Percentiles rank a stretch among this genome's conserved stretches.
These are phyloP conservation scores for Suhomyces sp. DNA, from an alignment of 805 yeast species.

Conservation along the genomic window DNA sequence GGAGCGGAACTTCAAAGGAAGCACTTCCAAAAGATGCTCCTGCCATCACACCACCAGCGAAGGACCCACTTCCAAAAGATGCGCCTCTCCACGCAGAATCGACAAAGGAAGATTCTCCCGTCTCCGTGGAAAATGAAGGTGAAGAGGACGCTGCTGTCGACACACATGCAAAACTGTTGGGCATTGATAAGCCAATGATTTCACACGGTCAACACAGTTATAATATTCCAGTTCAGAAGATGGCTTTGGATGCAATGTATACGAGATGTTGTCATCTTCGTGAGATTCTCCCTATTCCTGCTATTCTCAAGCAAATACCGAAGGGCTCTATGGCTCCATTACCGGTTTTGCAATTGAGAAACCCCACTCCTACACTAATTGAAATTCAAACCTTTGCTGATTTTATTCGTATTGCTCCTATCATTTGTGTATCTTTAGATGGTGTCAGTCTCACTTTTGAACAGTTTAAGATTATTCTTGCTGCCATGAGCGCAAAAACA, in stretches of 20 bases:
- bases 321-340: slow-evolving; percentile 76
- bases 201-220: slow-evolving; percentile 19
- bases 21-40: slow-evolving; percentile 3
- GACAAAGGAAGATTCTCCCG: slow-evolving; percentile 7
- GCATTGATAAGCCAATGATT: slow-evolving; percentile 36
- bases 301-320: slow-evolving; percentile 78
- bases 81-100: neutral
- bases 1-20: slow-evolving; percentile 23
- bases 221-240: slow-evolving; percentile 37
- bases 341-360: slow-evolving; percentile 66
- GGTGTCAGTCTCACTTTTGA: slow-evolving; percentile 72
- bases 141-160: slow-evolving; percentile 23
- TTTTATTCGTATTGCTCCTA: slow-evolving; percentile 81
- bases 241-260: slow-evolving; percentile 71
- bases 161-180: slow-evolving; percentile 23
- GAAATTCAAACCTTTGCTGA: slow-evolving; percentile 88
- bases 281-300: slow-evolving; percentile 89
- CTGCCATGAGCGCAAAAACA: slow-evolving; percentile 65
- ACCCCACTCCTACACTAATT: slow-evolving; percentile 87
- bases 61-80: slow-evolving; percentile 12
- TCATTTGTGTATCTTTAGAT: slow-evolving; percentile 72
- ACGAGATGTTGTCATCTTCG: slow-evolving; percentile 92
- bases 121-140: slow-evolving; percentile 6
- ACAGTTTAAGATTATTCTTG: slow-evolving; percentile 72
- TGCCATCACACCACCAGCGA: neutral